Evolutionary conservation across 371 early-diverging fungal species (phyloP).

Genomic region (Sporodiniella umbellata): DNA sequence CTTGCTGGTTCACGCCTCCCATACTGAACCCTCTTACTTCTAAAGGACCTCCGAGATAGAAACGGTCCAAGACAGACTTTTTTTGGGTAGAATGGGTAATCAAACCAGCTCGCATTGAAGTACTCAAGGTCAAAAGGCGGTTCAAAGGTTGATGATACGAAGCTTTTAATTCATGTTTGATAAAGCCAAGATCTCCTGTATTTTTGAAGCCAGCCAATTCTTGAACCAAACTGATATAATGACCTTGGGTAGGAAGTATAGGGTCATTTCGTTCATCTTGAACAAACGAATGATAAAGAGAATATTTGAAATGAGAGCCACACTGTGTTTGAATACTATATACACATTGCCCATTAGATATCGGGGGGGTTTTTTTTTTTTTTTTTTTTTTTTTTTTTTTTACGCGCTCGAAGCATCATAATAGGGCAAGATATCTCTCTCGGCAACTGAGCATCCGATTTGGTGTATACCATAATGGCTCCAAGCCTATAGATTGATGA

Average conservation of each 20-base stretch:
- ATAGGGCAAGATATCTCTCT: slow-evolving; percentile 71
- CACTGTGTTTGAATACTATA: slow-evolving; percentile 77
- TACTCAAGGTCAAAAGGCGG: slow-evolving; percentile 36
- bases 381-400: too few species aligned
- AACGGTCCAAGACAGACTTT: slow-evolving; percentile 69
- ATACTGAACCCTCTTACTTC: slow-evolving; percentile 85
- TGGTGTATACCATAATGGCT: slow-evolving; percentile 61
- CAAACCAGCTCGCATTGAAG: slow-evolving; percentile 50
- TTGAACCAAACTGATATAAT: slow-evolving; percentile 50
- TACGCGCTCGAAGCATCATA: slow-evolving; percentile 71
- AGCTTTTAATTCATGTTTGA: slow-evolving; percentile 71
- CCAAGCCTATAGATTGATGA: slow-evolving; percentile 21
- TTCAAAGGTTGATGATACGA: slow-evolving; percentile 30
- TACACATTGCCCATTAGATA: too few species aligned
- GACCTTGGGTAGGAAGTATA: slow-evolving; percentile 72
- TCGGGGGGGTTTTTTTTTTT: too few species aligned
- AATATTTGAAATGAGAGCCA: slow-evolving; percentile 79
- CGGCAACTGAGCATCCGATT: slow-evolving; percentile 60
- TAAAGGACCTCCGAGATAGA: slow-evolving; percentile 84
- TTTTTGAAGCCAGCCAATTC: slow-evolving; percentile 57
- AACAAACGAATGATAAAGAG: slow-evolving; percentile 63
- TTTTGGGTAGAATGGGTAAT: slow-evolving; percentile 56
- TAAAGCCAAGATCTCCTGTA: slow-evolving; percentile 74
- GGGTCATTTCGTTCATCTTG: slow-evolving; percentile 74
- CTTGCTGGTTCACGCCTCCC: slow-evolving; percentile 84